Conservation (phyloP, 176 grass and related monocot species). For the Musa itinerans region DNA sequence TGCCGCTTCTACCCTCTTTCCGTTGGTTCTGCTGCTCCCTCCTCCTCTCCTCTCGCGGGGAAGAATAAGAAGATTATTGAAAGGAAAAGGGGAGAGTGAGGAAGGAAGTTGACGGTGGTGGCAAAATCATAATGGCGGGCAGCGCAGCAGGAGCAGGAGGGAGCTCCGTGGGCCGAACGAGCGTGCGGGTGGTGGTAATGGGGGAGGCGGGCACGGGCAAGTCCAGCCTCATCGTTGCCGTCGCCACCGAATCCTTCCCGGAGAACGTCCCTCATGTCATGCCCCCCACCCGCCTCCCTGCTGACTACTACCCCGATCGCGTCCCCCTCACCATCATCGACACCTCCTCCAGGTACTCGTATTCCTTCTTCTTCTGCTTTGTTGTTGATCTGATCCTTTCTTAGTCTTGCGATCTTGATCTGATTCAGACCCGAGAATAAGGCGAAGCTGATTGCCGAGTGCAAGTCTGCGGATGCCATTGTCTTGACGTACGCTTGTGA, state of each 20-base stretch:
- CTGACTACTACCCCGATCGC: conserved; percentile 83
- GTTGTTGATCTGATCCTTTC: neutral
- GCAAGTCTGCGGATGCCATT: conserved; percentile 74
- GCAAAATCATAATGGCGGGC: no score
- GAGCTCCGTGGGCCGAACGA: conserved; percentile 53
- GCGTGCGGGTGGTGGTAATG: conserved; percentile 74
- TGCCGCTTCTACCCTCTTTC: no score
- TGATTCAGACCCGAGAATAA: conserved; percentile 62
- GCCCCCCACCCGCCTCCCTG: conserved; percentile 78
- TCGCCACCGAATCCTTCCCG: conserved; percentile 81
- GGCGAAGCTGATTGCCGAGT: conserved; percentile 81
- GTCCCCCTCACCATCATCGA: conserved; percentile 96
- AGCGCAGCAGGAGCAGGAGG: neutral
- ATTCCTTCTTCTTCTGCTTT: neutral
- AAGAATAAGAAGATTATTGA: no score
- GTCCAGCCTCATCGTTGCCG: conserved; percentile 72
- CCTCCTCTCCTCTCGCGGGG: no score
- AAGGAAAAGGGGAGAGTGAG: no score
- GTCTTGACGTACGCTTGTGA: conserved; percentile 92
- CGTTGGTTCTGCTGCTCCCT: no score
- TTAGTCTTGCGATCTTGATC: neutral
- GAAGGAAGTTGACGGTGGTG: no score
- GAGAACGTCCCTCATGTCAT: conserved; percentile 63
- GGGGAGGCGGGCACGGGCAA: conserved; percentile 76
- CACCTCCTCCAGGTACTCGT: conserved; percentile 56